Evolutionary conservation across 78 protist genomes (phyloP).

Genomic region (Pigoraptor vietnamica): DNA sequence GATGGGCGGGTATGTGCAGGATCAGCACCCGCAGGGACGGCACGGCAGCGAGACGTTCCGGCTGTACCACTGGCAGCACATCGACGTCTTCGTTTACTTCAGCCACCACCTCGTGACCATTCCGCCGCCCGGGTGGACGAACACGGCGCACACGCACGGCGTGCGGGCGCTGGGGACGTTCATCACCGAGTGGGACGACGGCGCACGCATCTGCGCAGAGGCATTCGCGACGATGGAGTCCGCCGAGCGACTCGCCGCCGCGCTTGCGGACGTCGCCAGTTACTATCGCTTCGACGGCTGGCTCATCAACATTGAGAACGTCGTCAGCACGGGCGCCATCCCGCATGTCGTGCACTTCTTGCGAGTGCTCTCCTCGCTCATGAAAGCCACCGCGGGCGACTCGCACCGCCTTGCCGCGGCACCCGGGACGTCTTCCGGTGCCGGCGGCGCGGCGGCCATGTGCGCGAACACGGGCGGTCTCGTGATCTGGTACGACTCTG

Average conservation of each 20-base stretch:
- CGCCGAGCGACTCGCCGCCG: background rate
- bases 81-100: constrained; percentile 76
- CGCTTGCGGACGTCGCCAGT: constrained; percentile 16
- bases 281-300: constrained; percentile 76
- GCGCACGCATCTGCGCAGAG: background rate
- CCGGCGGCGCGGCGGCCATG: background rate
- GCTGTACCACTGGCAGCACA: constrained; percentile 11
- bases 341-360: background rate
- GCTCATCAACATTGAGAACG: constrained; percentile 75
- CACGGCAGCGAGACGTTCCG: background rate
- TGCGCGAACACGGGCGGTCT: background rate
- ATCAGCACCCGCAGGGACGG: background rate
- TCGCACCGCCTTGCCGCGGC: background rate
- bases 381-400: background rate
- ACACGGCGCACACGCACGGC: constrained; percentile 38
- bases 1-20: background rate
- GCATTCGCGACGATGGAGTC: background rate
- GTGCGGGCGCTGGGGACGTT: constrained; percentile 53
- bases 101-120: constrained; percentile 68
- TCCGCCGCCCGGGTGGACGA: constrained; percentile 76
- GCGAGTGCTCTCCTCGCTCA: background rate
- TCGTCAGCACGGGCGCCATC: background rate
- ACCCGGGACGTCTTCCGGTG: constrained; percentile 24
- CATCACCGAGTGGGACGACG: constrained; percentile 83
- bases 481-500: constrained; percentile 75